Conservation (phyloP, 768 basidiomycete genomes). For the Astraeus odoratus region DNA sequence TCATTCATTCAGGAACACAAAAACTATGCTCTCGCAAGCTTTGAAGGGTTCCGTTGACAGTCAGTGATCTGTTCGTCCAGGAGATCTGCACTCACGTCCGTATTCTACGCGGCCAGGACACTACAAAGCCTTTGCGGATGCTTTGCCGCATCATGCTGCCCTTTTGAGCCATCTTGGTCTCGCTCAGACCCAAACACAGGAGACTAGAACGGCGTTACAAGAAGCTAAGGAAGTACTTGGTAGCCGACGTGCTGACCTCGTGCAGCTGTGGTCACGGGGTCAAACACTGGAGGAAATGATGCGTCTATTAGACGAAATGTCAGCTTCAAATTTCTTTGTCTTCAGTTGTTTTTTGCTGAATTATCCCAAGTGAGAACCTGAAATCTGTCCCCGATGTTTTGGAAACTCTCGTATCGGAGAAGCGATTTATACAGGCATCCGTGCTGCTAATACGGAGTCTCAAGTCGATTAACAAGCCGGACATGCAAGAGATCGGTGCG, state of each 20-base stretch:
- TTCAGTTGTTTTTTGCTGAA: constrained; percentile 11
- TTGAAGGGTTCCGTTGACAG: constrained; percentile 87
- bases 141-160: constrained; percentile 83
- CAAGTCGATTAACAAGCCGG: constrained; percentile 85
- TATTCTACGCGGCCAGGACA: constrained; percentile 47
- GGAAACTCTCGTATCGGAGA: constrained; percentile 94
- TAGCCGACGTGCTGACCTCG: constrained; percentile 81
- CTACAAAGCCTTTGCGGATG: constrained; percentile 92
- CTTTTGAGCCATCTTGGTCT: constrained; percentile 64
- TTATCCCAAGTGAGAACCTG: constrained; percentile 64
- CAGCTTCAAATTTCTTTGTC: constrained; percentile 21
- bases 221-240: constrained; percentile 78
- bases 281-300: constrained; percentile 96
- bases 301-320: constrained; percentile 92
- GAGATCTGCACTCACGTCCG: constrained; percentile 1
- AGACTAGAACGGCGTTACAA: constrained; percentile 61
- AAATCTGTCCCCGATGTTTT: constrained; percentile 87
- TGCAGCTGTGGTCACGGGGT: constrained; percentile 82
- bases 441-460: constrained; percentile 80
- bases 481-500: constrained; percentile 95
- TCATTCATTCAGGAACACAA: constrained; percentile 69
- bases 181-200: constrained; percentile 68
- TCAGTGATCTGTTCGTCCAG: constrained; percentile 31
- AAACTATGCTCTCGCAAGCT: constrained; percentile 69
- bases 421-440: constrained; percentile 84